phyloP scores from a whole-genome alignment of 1,139 yeast genomes.

The Nakaseomyces nivariensis region DNA sequence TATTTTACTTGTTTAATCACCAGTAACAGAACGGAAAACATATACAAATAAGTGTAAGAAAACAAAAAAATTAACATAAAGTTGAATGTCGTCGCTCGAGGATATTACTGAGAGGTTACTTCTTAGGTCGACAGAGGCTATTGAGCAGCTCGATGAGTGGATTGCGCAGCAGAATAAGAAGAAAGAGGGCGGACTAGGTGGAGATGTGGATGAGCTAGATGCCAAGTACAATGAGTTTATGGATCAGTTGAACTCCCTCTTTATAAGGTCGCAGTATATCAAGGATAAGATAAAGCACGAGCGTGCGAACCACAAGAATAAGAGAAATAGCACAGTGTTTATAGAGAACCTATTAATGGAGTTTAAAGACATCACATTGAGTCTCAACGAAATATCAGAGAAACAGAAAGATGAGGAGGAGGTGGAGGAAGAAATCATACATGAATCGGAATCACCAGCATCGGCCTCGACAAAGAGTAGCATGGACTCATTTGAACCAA shows the following conservation, averaged over 20 bases:
- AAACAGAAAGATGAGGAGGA: not conserved
- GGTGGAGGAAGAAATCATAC: not conserved
- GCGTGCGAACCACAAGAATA: constrained; percentile 2
- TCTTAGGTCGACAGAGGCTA: constrained; percentile 23
- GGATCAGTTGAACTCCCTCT: constrained; percentile 23
- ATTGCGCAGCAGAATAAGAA: constrained; percentile 17
- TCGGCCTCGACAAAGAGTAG: constrained; percentile 13
- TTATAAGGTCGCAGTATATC: constrained; percentile 20
- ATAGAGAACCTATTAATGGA: constrained; percentile 20
- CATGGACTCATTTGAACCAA: constrained; percentile 22
- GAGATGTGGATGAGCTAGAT: constrained; percentile 6
- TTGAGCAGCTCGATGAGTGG: constrained; percentile 23
- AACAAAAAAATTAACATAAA: no score
- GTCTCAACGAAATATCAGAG: constrained; percentile 18
- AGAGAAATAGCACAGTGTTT: constrained; percentile 7
- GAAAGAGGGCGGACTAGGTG: constrained; percentile 4
- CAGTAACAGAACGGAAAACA: no score
- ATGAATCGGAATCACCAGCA: not conserved
- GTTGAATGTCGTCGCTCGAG: constrained; percentile 10
- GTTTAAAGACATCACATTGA: constrained; percentile 20
- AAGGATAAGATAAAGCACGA: constrained; percentile 13
- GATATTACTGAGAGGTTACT: constrained; percentile 21
- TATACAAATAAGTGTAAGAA: no score
- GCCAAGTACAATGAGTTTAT: constrained; percentile 15
- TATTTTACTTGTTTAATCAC: no score